Conservation (phyloP, 73 alveolate species). For the Symbiodinium natans region DNA sequence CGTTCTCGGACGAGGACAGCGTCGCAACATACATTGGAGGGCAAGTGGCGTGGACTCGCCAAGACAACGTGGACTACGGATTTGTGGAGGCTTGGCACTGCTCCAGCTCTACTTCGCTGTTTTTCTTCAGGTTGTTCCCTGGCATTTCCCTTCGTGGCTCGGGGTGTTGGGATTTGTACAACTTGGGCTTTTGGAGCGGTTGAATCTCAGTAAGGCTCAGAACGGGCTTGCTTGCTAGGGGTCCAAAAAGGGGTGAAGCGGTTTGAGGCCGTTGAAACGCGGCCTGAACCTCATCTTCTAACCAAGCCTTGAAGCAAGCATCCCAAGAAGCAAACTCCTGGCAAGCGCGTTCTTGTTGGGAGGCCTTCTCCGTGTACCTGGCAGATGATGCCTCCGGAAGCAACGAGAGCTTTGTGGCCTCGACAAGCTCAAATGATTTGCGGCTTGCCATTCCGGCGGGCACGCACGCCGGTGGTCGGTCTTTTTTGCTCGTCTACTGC, state of each 20-base stretch:
- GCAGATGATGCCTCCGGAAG: slow-evolving; percentile 5
- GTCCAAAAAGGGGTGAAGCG: too few species aligned
- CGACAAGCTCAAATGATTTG: background rate
- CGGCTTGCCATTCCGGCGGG: background rate
- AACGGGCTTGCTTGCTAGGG: too few species aligned
- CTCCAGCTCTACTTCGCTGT: too few species aligned
- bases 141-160: too few species aligned
- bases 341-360: background rate
- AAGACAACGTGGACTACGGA: background rate
- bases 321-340: too few species aligned
- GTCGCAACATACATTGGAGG: background rate
- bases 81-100: slow-evolving; percentile 5
- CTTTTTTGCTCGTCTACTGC: background rate
- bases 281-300: too few species aligned
- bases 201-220: too few species aligned
- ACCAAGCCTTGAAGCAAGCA: too few species aligned
- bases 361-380: background rate
- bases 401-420: background rate
- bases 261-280: too few species aligned
- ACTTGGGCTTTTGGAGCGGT: too few species aligned
- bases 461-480: background rate
- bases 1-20: background rate
- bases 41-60: background rate
- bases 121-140: too few species aligned
- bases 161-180: too few species aligned